These are phyloP conservation scores for Berkeleyomyces rouxiae DNA, from an alignment of 2,329 filamentous ascomycete species.

Conservation along the genomic window DNA sequence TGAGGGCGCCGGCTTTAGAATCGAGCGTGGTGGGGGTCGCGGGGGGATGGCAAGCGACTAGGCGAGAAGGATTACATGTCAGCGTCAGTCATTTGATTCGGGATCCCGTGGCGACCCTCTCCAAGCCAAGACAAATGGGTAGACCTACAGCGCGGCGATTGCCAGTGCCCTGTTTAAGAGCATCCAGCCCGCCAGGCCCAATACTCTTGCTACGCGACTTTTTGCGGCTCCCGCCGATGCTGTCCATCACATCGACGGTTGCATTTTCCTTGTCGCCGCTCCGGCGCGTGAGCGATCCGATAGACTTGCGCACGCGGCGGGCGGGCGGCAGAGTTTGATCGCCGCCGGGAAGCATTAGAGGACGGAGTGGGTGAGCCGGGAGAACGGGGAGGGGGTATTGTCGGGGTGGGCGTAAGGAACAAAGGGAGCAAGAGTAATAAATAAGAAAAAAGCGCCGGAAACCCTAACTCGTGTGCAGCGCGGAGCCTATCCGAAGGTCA, in stretches of 20 bases:
- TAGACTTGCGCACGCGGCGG: conserved; percentile 53
- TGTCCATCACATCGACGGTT: conserved; percentile 46
- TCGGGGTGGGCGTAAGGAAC: neutral
- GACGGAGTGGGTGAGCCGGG: neutral
- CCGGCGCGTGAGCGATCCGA: conserved; percentile 38
- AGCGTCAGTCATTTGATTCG: neutral
- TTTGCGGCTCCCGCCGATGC: conserved; percentile 35
- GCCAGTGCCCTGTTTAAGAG: conserved; percentile 55
- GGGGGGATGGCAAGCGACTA: conserved; percentile 39
- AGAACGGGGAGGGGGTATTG: too few species aligned
- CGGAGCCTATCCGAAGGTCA: too few species aligned
- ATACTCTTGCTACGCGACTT: conserved; percentile 92
- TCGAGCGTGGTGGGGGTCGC: conserved; percentile 44
- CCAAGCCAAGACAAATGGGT: too few species aligned
- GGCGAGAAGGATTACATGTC: neutral
- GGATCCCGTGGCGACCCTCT: too few species aligned
- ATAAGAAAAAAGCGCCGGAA: neutral
- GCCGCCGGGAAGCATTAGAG: conserved; percentile 7
- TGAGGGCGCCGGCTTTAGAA: conserved; percentile 65
- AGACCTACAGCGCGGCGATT: conserved; percentile 60
- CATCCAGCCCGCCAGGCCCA: conserved; percentile 77
- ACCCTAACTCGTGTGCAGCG: neutral
- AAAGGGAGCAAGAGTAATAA: neutral
- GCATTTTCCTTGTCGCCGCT: conserved; percentile 57
- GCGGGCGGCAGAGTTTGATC: conserved; percentile 34